Base-by-base conservation (phyloP, 805 yeast genomes). In the Metschnikowia drakensbergensis region DNA sequence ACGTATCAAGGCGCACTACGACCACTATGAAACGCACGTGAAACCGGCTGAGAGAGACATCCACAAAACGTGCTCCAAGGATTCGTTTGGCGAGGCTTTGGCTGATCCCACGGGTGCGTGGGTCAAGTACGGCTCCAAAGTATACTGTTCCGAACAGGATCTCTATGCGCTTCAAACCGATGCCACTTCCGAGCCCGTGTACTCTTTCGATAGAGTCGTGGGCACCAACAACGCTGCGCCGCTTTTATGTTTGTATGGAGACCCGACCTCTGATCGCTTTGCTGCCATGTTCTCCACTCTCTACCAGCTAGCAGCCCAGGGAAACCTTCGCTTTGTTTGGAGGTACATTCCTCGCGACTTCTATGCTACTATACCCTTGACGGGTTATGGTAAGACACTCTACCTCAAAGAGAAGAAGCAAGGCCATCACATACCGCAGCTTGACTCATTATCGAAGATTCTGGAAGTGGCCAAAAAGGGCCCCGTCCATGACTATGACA, bases 241-340 rank as follows among this genome's bases (percentile, higher is more conserved):
- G 0, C 48, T 82, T 36, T 71, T 85, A 13, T 62, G 83, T 0
- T 67, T 91, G 3, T 88, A 89, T 57, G 96, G 91, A 10, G 83
- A 84, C 57, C 71, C 82, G 7, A 53, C 62, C 4, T 72, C 78
- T n/a, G 62, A 59, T 0, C 65, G 70, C 3, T 85, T 89, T 56
- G 68, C 69, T 11, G 68, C 68, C 4, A 83, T 86, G 67, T 82
- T 88, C 57, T 62, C 71, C 10, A 77, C 81, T 49, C 65, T 92
- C 45, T 75, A 72, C 50, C 76, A 78, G 34, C 81, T 83, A 49
- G 84, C 96, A 0, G 58, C 67, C 11, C 63, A 72, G 2, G 92
- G 87, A 0, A 86, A 87, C 58, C 61, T 90, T 27, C 75, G 86
- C 42, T 86, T 88, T 62, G 78, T 84, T 2, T 80, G 95, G 85